Evolutionary conservation across 2,329 filamentous ascomycete species (phyloP).

Genomic region (Phoma sp.): DNA sequence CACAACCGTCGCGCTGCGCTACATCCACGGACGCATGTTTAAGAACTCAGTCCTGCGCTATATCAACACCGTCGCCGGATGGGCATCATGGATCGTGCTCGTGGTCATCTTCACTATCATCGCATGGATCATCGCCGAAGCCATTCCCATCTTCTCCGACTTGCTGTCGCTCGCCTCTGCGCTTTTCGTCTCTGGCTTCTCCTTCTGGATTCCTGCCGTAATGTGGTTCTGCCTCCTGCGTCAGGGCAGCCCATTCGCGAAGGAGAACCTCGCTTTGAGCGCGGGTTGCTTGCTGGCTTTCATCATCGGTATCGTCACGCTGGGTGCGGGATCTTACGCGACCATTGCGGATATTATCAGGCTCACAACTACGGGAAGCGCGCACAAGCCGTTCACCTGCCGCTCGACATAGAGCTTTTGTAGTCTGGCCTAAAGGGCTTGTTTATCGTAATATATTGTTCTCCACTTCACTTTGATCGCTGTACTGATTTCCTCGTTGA

Average conservation of each 20-base stretch:
- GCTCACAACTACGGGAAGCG: conserved; percentile 11
- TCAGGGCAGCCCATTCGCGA: conserved; percentile 11
- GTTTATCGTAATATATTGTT: conserved; percentile 4
- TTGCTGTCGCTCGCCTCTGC: conserved; percentile 20
- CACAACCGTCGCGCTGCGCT: conserved; percentile 22
- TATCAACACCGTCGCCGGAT: conserved; percentile 20
- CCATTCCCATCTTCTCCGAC: conserved; percentile 22
- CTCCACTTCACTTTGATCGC: not conserved
- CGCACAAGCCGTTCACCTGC: conserved; percentile 21
- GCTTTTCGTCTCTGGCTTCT: conserved; percentile 21
- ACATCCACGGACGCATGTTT: conserved; percentile 24
- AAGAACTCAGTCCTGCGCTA: conserved; percentile 20
- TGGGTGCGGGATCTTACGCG: conserved; percentile 18
- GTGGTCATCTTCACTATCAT: conserved; percentile 22
- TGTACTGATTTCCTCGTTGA: not conserved
- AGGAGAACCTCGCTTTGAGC: conserved; percentile 13
- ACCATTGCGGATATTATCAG: conserved; percentile 22
- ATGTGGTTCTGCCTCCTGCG: conserved; percentile 20
- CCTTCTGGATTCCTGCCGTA: conserved; percentile 20
- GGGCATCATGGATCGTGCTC: conserved; percentile 18
- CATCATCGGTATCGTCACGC: conserved; percentile 15
- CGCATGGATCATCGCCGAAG: conserved; percentile 22
- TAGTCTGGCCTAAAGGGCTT: too few relatives aligned
- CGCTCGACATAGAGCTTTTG: conserved; percentile 4
- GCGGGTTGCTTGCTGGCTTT: conserved; percentile 17